Conservation (phyloP, 345 rosid species). For the Salix koriyanagi region DNA sequence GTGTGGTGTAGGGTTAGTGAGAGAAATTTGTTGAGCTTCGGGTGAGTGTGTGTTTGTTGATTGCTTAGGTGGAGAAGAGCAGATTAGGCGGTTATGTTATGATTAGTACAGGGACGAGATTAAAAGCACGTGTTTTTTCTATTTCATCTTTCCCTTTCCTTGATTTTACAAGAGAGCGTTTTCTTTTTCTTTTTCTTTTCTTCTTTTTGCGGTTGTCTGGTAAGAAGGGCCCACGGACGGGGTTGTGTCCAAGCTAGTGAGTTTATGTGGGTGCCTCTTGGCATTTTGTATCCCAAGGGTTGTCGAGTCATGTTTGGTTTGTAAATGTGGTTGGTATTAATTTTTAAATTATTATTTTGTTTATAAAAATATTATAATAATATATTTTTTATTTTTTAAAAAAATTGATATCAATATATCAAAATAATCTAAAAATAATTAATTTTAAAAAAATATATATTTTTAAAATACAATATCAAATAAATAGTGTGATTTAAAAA, state of each 20-base stretch:
- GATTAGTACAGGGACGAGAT: not conserved
- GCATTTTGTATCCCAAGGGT: too few relatives aligned
- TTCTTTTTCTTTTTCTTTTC: not conserved
- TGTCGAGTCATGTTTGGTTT: too few relatives aligned
- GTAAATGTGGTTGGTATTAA: too few relatives aligned
- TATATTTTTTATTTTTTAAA: too few relatives aligned
- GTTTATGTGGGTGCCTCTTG: not conserved
- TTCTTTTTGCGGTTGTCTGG: constrained; percentile 10
- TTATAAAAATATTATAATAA: too few relatives aligned
- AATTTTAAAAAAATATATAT: too few relatives aligned
- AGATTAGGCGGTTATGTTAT: not conserved
- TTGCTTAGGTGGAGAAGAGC: not conserved
- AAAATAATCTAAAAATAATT: too few relatives aligned
- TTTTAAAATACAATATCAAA: too few relatives aligned
- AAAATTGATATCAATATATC: too few relatives aligned
- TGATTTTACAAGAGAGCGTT: not conserved
- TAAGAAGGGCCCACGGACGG: constrained; percentile 12
- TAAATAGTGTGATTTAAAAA: too few relatives aligned
- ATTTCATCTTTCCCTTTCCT: not conserved
- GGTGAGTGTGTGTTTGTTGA: not conserved
- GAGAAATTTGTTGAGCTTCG: not conserved
- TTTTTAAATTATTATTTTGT: too few relatives aligned
- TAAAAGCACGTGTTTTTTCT: not conserved
- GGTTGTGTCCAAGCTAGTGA: constrained; percentile 14
- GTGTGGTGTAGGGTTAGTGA: not conserved